These are phyloP conservation scores for Gliomastix tumulicola DNA, from an alignment of 2,329 filamentous ascomycete genomes.

Conservation along the genomic window DNA sequence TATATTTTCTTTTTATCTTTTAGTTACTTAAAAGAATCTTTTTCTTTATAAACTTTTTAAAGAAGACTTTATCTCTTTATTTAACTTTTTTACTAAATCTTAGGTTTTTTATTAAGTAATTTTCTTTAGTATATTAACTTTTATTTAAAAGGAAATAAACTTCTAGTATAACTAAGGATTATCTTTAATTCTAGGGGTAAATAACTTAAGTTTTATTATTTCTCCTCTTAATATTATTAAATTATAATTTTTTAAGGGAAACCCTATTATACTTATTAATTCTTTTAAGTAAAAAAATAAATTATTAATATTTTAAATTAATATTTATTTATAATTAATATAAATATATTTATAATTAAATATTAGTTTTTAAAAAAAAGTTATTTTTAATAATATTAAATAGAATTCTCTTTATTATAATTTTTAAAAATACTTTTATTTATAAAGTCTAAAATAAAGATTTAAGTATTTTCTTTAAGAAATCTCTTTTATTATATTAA, in stretches of 20 bases:
- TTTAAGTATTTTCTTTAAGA: neutral
- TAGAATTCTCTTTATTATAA: neutral
- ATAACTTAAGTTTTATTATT: no score
- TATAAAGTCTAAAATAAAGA: neutral
- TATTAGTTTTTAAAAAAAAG: neutral
- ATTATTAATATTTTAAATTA: neutral
- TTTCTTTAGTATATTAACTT: no score
- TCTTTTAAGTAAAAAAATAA: neutral
- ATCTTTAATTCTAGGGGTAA: no score
- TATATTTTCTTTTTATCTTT: no score
- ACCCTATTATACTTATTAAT: neutral
- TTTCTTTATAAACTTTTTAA: no score
- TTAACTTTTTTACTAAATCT: no score
- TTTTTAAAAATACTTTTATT: neutral
- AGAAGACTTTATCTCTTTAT: no score
- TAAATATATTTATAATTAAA: neutral
- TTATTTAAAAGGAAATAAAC: neutral
- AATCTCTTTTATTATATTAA: neutral
- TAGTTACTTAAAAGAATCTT: no score
- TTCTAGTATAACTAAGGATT: neutral
- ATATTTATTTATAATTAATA: neutral
- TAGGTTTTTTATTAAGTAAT: no score
- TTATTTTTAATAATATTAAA: neutral
- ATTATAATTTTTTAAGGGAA: neutral
- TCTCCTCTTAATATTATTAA: neutral